Evolutionary conservation across 2,329 filamentous ascomycete species (phyloP).

Genomic region (Aphanocladium album): DNA sequence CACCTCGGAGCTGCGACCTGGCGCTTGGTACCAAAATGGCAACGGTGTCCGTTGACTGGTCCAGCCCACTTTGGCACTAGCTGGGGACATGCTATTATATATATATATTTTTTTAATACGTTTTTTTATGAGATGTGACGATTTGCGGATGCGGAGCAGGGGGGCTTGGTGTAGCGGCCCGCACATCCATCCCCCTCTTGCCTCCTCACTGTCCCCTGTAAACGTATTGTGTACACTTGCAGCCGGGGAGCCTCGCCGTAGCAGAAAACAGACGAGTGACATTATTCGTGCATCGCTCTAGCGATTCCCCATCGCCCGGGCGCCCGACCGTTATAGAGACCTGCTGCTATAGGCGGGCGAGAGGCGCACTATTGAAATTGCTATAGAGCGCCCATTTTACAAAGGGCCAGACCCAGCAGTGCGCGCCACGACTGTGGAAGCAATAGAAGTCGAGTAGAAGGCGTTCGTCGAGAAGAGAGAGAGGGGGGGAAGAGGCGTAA

Average conservation of each 20-base stretch:
- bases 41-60: constrained; percentile 4
- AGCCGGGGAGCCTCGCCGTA: not conserved
- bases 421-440: not conserved
- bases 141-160: constrained; percentile 1
- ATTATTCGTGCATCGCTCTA: not conserved
- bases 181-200: not conserved
- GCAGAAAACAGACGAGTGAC: not conserved
- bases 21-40: constrained; percentile 1
- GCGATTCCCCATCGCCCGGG: not conserved
- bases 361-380: constrained; percentile 6
- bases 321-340: not conserved
- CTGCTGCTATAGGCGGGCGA: not conserved
- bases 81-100: not conserved
- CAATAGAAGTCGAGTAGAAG: not conserved
- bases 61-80: not conserved
- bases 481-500: not conserved
- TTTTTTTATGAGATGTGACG: constrained; percentile 11
- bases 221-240: no score
- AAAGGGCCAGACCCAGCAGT: not conserved
- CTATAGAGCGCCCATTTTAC: not conserved
- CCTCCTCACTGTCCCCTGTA: no score
- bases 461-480: no score
- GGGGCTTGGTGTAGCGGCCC: not conserved
- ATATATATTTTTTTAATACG: not conserved
- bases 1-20: not conserved